Base-by-base conservation (phyloP, 192 early-diverging fungal species). In the Physocladia obscura region DNA sequence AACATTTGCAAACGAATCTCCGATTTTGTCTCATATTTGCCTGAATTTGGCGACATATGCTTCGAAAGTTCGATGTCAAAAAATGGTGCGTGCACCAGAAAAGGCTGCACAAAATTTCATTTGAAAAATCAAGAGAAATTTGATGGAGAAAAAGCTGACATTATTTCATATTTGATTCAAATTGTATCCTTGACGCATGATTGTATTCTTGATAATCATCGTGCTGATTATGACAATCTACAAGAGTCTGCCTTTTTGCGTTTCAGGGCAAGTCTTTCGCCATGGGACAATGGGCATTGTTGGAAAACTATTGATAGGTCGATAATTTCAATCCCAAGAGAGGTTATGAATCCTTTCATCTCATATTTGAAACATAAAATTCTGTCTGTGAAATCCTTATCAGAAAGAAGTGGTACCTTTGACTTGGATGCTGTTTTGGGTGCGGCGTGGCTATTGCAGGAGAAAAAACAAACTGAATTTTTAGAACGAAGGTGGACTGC, bases 281-380 rank as follows among this genome's bases (percentile, higher is more conserved):
- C 21, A 26, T 58, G 57, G 57, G 57, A 58, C 57, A 32, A 58
- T 58, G 57, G 57, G 0, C 57, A 58, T 58, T 13, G 6, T 32
- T 58, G 57, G 57, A n/a, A n/a, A n/a, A 34, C 57, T 4, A 8
- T 35, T 22, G 4, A 4, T 35, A 8, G 4, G 6, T 19, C 11
- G 8, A 35, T 35, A 30, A 27, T 17, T 6, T 11, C 8, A 21
- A 52, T 58, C 36, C 57, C 57, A 13, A 17, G 15, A 4, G 57
- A 58, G 30, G 57, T 58, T 17, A 6, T 5, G 57, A 13, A 27
- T 5, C 6, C 31, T 58, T 27, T 31, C 5, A 13, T 58, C 36
- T 5, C 4, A 3, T 35, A 58, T 32, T 34, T 58, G 57, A 35
- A 58, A 32, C 13, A 58, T 6, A 27, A 1, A 21, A 35, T 29